Percentiles rank a stretch among this genome's conserved stretches.
phyloP scores from a whole-genome alignment of 2,329 filamentous ascomycete species.

The Colletotrichum orchidophilum region DNA sequence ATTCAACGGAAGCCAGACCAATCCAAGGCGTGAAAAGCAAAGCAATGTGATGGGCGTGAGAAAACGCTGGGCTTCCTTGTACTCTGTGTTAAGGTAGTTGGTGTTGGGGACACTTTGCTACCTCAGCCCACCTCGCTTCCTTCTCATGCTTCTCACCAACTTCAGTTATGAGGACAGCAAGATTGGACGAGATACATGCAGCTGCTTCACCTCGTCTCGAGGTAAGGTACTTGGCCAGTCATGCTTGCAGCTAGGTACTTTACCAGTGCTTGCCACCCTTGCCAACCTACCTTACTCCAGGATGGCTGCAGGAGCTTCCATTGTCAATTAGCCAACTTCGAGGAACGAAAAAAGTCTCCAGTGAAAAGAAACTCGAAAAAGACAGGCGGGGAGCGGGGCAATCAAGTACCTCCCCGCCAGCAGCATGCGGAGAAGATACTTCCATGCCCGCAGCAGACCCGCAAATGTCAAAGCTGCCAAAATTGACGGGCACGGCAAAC shows the following conservation, averaged over 20 bases:
- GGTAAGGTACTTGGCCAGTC: not conserved
- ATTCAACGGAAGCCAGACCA: not conserved
- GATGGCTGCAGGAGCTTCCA: slow-evolving; percentile 4
- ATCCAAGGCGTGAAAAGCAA: not conserved
- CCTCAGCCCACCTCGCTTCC: not conserved
- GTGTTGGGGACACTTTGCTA: not conserved
- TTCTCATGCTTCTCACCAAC: not conserved
- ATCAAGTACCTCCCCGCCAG: not conserved
- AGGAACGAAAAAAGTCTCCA: not conserved
- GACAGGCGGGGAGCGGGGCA: not conserved
- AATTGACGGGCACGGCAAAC: slow-evolving; percentile 1
- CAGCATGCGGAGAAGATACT: slow-evolving; percentile 23
- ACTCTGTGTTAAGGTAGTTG: not conserved
- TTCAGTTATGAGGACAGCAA: not conserved
- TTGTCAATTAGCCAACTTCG: not conserved
- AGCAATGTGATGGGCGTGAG: not conserved
- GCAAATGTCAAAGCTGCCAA: not conserved
- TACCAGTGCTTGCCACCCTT: not conserved
- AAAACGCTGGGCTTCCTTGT: not conserved
- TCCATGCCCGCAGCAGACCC: not conserved
- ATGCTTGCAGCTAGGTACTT: not conserved
- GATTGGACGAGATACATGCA: not conserved
- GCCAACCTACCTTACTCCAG: not conserved
- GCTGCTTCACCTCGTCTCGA: not conserved
- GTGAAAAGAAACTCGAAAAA: slow-evolving; percentile 1